Conservation (phyloP, 257 asterid species). For the Salvia miltiorrhiza region DNA sequence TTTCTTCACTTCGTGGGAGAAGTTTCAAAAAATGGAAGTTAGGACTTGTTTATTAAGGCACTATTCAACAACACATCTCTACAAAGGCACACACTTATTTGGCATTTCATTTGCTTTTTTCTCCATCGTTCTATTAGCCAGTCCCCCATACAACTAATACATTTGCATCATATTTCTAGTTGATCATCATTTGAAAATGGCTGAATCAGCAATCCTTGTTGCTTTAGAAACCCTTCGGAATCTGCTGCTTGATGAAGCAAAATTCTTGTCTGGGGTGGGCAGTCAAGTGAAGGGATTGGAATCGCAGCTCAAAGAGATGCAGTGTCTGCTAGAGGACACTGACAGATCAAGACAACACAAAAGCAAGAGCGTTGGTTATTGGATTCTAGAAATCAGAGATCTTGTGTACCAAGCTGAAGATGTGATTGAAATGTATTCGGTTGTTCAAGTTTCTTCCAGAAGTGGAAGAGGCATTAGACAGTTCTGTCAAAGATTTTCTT, state of each 20-base stretch:
- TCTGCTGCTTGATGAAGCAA: slow-evolving; percentile 12
- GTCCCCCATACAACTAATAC: not conserved
- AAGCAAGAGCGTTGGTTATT: not conserved
- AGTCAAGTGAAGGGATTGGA: slow-evolving; percentile 3
- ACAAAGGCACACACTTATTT: not conserved
- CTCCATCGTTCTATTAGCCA: not conserved
- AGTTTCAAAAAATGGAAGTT: too few species aligned
- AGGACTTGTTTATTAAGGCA: too few species aligned
- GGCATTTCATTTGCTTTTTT: not conserved
- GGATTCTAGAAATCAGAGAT: slow-evolving; percentile 18
- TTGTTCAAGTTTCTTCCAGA: slow-evolving; percentile 3
- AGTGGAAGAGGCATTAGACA: not conserved
- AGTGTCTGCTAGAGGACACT: slow-evolving; percentile 8
- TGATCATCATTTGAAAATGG: not conserved
- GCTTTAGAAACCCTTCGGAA: slow-evolving; percentile 14
- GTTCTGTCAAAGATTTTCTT: not conserved
- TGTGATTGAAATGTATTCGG: slow-evolving; percentile 9
- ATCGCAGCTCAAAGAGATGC: not conserved
- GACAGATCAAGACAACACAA: not conserved
- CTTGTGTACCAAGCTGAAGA: slow-evolving; percentile 18
- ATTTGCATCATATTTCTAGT: not conserved
- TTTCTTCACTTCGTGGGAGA: too few species aligned
- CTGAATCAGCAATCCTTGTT: not conserved
- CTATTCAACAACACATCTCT: not conserved
- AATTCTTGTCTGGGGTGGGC: slow-evolving; percentile 14